Base-by-base conservation (phyloP, 306 rosid genomes). In the Neltuma alba region DNA sequence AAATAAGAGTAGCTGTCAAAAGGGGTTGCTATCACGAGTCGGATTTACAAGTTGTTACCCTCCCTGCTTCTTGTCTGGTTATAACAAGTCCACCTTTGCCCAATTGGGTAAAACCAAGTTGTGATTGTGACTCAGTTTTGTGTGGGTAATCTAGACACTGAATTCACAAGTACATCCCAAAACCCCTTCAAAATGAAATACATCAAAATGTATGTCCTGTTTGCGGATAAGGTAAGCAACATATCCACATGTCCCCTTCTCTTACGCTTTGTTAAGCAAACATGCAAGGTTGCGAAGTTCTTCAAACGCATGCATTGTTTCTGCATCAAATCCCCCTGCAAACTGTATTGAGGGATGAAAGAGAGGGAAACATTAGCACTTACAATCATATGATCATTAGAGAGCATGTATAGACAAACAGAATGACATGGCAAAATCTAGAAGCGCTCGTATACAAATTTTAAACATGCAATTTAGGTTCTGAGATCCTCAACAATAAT, bases 301-400 rank as follows among this genome's bases (percentile, higher is more conserved):
- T 83, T 95, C 99, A 42, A 95, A 95, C 9, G 93, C 96, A 16
- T 92, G 91, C 99, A 95, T 95, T 50, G 99, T 95, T 87, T 95
- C 99, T 38, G 98, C 98, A 76, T 95, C 99, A 70, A 95, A 95
- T 75, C 99, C 99, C 78, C 99, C 99, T 16, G 98, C 99, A 93
- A 95, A 95, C 99, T 95, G 96, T 85, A 84, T 72, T 48, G 9
- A 63, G 11, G 72, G 85, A 57, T 9, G 70, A 55, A 44, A 75
- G 63, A 68, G 55, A n/a, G 79, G 60, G 20, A 77, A 58, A 58
- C 18, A 58, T 4, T 4, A 58, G 34, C 34, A 58, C 7, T 27
- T 27, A n/a, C 64, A 23, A 57, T 25, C 63, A 25, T 57, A 57
- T 57, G 62, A 7, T 55, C 31, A 9, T 9, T 2, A 23, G 28